Evolutionary conservation across 805 yeast species (phyloP), one percentile per base, ranked within the genome.

Genomic region (Martiniozyma abietophila): DNA sequence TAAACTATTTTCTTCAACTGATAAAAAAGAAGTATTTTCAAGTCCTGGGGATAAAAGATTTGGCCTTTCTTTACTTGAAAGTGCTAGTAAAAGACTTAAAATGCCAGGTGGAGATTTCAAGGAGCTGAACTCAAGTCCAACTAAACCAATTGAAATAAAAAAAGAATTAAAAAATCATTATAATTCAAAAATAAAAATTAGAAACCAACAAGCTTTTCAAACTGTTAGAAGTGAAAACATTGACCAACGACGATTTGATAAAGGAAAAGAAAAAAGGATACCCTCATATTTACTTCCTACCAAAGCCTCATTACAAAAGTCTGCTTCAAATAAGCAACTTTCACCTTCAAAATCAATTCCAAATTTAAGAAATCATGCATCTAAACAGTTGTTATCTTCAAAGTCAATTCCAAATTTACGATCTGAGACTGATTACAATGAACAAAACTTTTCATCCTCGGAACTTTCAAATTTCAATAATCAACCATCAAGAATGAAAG

Each of bases 61-160:
- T 4, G 46, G 36, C 12, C 4, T 35, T 6, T 41, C 42, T 10
- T 38, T 40, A 11, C 9, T 51, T 7, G 56, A 55, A 25, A 55
- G 60, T 40, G 50, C 60, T 3, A 42, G 49, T 12, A 55, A 55
- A 31, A 51, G 61, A 40, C 18, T 50, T 26, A 49, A 48, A 26
- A 40, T 40, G 3, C 26, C 39, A 8, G 44, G 41, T 15, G 54
- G 56, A 9, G 41, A 43, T 12, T 53, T 44, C 36, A 51, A 44
- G 31, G 61, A 56, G 34, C 39, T 50, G 4, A 32, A 41, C 22
- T 53, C 52, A 7, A 51, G 56, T 34, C 59, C 59, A 3, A 54
- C 59, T 4, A 46, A 50, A 32, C 38, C 54, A 4, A 39, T 42
- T 8, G 40, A 33, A 10, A 54, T 51, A 26, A 50, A 46, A 23